Evolutionary conservation across 2,329 filamentous ascomycete species (phyloP).

Genomic region (Arachnopeziza araneosa): DNA sequence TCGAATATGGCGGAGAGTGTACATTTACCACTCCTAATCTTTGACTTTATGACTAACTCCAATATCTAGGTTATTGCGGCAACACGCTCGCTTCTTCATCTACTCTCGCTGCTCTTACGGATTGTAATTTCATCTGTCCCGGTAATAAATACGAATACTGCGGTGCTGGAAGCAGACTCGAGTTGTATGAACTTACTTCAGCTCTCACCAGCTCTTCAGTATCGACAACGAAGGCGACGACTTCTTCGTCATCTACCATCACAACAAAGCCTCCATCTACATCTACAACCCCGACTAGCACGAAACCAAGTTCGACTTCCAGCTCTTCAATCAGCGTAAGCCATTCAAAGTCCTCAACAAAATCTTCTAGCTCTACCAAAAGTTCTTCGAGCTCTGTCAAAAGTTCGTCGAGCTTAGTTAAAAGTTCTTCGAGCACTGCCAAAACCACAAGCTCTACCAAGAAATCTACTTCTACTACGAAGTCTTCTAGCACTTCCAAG

Average conservation of each 20-base stretch:
- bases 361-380: background rate
- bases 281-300: background rate
- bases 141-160: slow-evolving; percentile 31
- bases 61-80: slow-evolving; percentile 28
- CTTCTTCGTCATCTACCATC: background rate
- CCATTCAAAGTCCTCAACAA: background rate
- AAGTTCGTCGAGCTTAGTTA: background rate
- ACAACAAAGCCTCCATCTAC: background rate
- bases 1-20: slow-evolving; percentile 36
- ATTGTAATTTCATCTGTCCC: slow-evolving; percentile 23
- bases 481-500: background rate
- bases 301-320: background rate
- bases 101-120: slow-evolving; percentile 10
- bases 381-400: background rate
- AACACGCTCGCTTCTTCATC: slow-evolving; percentile 18
- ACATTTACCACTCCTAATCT: slow-evolving; percentile 9
- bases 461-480: background rate
- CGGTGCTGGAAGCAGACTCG: slow-evolving; percentile 29
- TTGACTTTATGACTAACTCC: background rate
- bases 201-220: slow-evolving; percentile 19
- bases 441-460: background rate
- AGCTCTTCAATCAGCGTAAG: background rate
- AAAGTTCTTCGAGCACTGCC: background rate
- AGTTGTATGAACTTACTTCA: slow-evolving; percentile 30
- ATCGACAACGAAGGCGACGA: slow-evolving; percentile 29